These are phyloP conservation scores for Cordyceps cicadae DNA, from an alignment of 2,329 filamentous ascomycete genomes.

Conservation along the genomic window DNA sequence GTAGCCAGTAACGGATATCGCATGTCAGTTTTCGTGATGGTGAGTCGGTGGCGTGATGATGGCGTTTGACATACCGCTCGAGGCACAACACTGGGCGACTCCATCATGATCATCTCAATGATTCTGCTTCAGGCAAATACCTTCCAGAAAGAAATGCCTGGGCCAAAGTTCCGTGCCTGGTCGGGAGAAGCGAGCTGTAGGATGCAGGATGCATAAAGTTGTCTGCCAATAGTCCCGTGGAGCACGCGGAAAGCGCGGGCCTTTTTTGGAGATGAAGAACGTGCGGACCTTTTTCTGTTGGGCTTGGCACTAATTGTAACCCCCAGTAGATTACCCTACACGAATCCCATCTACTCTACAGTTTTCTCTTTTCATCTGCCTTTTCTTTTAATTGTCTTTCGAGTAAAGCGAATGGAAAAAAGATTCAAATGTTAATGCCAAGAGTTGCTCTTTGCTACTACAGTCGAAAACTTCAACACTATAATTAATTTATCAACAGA, in stretches of 20 bases:
- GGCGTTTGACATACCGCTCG: constrained; percentile 8
- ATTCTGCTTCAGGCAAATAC: background rate
- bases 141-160: background rate
- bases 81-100: constrained; percentile 10
- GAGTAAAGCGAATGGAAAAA: no score
- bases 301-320: background rate
- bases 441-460: no score
- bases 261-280: background rate
- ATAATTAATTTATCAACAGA: no score
- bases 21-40: background rate
- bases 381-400: background rate
- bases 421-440: no score
- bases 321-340: background rate
- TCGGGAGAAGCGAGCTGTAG: background rate
- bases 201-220: background rate
- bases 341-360: background rate
- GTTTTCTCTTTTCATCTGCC: background rate
- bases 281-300: background rate
- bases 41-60: background rate
- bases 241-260: background rate
- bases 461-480: no score
- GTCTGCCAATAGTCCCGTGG: background rate
- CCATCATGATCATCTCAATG: background rate
- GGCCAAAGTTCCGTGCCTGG: background rate
- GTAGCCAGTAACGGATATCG: background rate